A percentile compares a stretch with the other conserved stretches of the same genome.
phyloP scores from a whole-genome alignment of 805 yeast species.

The Metahyphopichia silvanorum region DNA sequence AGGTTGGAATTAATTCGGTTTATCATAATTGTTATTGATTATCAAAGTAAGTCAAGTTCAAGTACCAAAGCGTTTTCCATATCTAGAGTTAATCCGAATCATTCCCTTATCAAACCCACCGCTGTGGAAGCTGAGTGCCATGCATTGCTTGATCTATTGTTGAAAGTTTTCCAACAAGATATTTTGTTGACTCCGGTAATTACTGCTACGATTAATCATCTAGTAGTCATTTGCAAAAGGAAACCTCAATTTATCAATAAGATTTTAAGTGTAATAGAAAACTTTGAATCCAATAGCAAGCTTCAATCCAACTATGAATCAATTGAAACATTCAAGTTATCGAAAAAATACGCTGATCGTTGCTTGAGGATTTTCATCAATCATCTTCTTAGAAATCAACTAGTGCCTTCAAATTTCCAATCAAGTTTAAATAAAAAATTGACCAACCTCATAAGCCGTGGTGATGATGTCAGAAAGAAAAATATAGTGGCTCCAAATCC shows the following conservation, averaged over 20 bases:
- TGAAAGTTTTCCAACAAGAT: constrained; percentile 55
- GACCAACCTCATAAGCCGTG: constrained; percentile 27
- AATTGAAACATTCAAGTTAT: constrained; percentile 47
- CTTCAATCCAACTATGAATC: constrained; percentile 48
- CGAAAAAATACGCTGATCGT: constrained; percentile 63
- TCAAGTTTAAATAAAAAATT: constrained; percentile 24
- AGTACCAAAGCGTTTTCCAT: constrained; percentile 42
- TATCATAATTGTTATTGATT: constrained; percentile 46
- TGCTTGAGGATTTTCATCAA: constrained; percentile 44
- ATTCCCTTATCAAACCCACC: constrained; percentile 57
- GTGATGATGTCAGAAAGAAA: constrained; percentile 40
- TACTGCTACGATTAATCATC: constrained; percentile 65
- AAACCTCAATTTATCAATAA: constrained; percentile 60
- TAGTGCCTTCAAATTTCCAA: constrained; percentile 34
- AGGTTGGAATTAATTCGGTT: constrained; percentile 73
- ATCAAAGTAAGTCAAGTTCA: constrained; percentile 43
- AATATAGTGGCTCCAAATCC: constrained; percentile 26
- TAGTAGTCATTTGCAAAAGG: constrained; percentile 59
- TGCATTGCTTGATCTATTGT: constrained; percentile 61
- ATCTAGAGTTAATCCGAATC: constrained; percentile 50
- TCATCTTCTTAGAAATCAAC: constrained; percentile 32
- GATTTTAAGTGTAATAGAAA: constrained; percentile 56
- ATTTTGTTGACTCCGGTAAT: constrained; percentile 52
- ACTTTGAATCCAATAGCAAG: constrained; percentile 58
- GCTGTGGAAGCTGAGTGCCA: constrained; percentile 68